These are phyloP conservation scores for Delonix regia DNA, from an alignment of 306 rosid genomes.

Conservation along the genomic window DNA sequence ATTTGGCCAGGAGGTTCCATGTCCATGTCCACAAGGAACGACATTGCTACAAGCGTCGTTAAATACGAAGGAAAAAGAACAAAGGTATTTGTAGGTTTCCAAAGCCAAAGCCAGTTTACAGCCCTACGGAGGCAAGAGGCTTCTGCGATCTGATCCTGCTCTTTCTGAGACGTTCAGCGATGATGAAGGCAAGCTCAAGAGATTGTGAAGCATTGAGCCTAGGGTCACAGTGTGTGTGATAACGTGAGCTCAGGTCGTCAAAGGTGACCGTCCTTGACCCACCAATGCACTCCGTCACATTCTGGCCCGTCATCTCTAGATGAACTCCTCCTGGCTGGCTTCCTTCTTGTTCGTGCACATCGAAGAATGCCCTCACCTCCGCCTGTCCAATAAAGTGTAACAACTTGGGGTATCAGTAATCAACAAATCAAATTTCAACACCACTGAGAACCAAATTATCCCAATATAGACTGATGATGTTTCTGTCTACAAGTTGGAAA, in stretches of 20 bases:
- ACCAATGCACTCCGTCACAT: slow-evolving; percentile 98
- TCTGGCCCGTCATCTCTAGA: slow-evolving; percentile 98
- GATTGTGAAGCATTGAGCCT: slow-evolving; percentile 97
- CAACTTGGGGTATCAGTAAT: slow-evolving; percentile 29
- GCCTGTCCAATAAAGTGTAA: slow-evolving; percentile 56
- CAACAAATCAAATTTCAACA: slow-evolving; percentile 12
- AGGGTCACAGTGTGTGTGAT: slow-evolving; percentile 99
- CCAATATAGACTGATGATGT: slow-evolving; percentile 1
- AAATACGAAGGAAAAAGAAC: slow-evolving; percentile 32
- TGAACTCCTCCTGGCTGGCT: slow-evolving; percentile 97
- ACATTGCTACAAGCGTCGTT: slow-evolving; percentile 13
- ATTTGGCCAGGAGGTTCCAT: slow-evolving; percentile 29
- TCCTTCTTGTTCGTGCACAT: slow-evolving; percentile 99
- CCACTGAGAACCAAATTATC: background rate
- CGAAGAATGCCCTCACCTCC: slow-evolving; percentile 98
- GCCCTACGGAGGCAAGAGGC: slow-evolving; percentile 41
- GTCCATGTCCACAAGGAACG: background rate
- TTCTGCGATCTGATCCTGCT: slow-evolving; percentile 76
- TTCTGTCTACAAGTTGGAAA: slow-evolving; percentile 22
- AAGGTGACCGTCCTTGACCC: slow-evolving; percentile 95
- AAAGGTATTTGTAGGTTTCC: slow-evolving; percentile 31
- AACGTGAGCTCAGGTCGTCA: slow-evolving; percentile 91
- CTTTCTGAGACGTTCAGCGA: slow-evolving; percentile 89
- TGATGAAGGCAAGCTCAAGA: slow-evolving; percentile 96
- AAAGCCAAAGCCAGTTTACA: slow-evolving; percentile 45